phyloP scores from a whole-genome alignment of 768 basidiomycete genomes.

The Macrolepiota albuminosa region DNA sequence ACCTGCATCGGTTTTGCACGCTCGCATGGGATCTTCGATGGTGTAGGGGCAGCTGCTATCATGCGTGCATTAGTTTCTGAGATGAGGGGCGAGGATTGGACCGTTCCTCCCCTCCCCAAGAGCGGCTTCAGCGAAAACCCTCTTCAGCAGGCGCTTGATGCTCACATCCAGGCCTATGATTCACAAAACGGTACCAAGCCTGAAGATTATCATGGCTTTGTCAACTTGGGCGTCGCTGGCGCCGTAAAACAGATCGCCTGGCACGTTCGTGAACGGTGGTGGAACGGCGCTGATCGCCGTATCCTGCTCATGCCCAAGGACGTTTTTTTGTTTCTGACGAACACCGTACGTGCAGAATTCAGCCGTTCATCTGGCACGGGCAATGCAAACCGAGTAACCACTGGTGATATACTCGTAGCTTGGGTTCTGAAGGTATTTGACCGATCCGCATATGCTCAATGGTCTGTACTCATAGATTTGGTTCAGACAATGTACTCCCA shows the following conservation, averaged over 20 bases:
- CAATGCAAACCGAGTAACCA: slow-evolving; percentile 19
- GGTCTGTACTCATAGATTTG: neutral
- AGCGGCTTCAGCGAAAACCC: slow-evolving; percentile 29
- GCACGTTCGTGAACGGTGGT: slow-evolving; percentile 32
- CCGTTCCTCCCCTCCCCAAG: slow-evolving; percentile 26
- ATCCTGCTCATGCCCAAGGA: slow-evolving; percentile 29
- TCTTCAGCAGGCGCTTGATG: slow-evolving; percentile 25
- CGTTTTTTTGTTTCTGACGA: slow-evolving; percentile 24
- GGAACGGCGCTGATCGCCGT: slow-evolving; percentile 30
- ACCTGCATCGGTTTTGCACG: slow-evolving; percentile 38
- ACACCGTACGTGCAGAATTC: slow-evolving; percentile 23
- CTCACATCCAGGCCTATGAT: slow-evolving; percentile 5
- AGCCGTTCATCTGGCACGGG: slow-evolving; percentile 11
- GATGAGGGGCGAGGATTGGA: slow-evolving; percentile 32
- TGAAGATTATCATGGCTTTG: slow-evolving; percentile 20
- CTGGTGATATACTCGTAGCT: slow-evolving; percentile 35
- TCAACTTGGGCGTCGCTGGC: slow-evolving; percentile 24
- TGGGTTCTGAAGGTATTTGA: slow-evolving; percentile 34
- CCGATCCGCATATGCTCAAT: neutral
- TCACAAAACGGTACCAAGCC: neutral
- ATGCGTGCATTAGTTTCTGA: slow-evolving; percentile 36
- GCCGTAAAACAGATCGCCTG: slow-evolving; percentile 27
- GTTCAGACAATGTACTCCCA: slow-evolving; percentile 30
- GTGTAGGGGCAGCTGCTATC: slow-evolving; percentile 31
- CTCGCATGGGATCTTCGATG: slow-evolving; percentile 39